Evolutionary conservation across 345 rosid species (phyloP).

Genomic region (Eucalyptus microcorys): DNA sequence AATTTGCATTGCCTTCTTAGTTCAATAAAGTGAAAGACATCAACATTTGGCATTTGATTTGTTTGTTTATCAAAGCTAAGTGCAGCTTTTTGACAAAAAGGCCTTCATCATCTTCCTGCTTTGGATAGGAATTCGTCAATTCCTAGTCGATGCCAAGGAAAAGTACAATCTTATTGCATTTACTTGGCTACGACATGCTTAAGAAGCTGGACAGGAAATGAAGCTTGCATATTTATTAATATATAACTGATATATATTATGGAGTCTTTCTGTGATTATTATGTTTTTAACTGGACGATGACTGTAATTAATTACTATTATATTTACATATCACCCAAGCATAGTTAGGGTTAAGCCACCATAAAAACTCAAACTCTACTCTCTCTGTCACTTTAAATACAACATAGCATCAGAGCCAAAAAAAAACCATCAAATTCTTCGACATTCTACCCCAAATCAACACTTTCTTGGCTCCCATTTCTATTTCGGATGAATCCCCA

Average conservation of each 20-base stretch:
- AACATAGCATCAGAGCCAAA: not conserved
- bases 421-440: not conserved
- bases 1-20: not conserved
- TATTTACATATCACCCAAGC: not conserved
- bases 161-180: not conserved
- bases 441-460: not conserved
- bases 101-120: not conserved
- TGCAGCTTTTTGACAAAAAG: not conserved
- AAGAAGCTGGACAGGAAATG: not conserved
- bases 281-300: not conserved
- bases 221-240: not conserved
- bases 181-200: not conserved
- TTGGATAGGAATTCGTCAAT: not conserved
- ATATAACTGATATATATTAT: not conserved
- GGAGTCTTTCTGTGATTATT: not conserved
- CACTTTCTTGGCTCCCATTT: not conserved
- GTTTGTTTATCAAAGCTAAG: not conserved
- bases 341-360: not conserved
- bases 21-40: not conserved
- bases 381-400: not conserved
- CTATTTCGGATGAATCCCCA: not conserved
- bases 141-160: not conserved
- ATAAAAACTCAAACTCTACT: not conserved
- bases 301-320: no score
- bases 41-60: not conserved